phyloP scores from a whole-genome alignment of 208 protist species.

The Naegleria lovaniensis region DNA sequence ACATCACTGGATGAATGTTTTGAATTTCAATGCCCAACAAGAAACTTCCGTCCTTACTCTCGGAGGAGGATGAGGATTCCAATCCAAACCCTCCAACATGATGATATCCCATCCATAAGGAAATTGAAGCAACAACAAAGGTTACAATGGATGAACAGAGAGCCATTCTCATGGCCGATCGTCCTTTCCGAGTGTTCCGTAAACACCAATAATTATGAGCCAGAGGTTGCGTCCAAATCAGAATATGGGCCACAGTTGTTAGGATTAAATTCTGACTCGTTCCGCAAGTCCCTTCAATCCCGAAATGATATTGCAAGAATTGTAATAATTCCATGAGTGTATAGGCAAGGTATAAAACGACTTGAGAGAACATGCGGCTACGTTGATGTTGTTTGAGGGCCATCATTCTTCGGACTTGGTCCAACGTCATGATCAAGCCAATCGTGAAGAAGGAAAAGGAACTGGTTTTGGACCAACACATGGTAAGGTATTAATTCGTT shows the following conservation, averaged over 20 bases:
- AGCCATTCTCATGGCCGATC: not conserved
- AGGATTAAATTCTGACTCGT: not conserved
- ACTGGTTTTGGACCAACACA: not conserved
- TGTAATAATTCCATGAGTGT: not conserved
- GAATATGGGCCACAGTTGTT: not conserved
- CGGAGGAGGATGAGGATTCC: too few species aligned
- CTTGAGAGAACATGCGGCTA: not conserved
- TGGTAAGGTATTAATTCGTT: too few species aligned
- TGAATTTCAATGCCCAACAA: not conserved
- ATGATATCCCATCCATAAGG: not conserved
- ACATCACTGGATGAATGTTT: not conserved
- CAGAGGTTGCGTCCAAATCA: not conserved
- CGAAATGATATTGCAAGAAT: not conserved
- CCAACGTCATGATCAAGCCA: not conserved
- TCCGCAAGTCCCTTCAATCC: not conserved
- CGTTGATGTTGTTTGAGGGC: not conserved
- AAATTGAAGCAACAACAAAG: not conserved
- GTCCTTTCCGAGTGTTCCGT: not conserved
- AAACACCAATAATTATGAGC: constrained; percentile 7
- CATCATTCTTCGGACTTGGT: not conserved
- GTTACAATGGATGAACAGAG: not conserved
- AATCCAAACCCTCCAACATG: not conserved
- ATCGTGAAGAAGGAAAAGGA: not conserved
- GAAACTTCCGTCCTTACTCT: too few species aligned
- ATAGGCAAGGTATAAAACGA: not conserved